phyloP scores from a whole-genome alignment of 768 basidiomycete species.

The Neoboletus brunneissimus region DNA sequence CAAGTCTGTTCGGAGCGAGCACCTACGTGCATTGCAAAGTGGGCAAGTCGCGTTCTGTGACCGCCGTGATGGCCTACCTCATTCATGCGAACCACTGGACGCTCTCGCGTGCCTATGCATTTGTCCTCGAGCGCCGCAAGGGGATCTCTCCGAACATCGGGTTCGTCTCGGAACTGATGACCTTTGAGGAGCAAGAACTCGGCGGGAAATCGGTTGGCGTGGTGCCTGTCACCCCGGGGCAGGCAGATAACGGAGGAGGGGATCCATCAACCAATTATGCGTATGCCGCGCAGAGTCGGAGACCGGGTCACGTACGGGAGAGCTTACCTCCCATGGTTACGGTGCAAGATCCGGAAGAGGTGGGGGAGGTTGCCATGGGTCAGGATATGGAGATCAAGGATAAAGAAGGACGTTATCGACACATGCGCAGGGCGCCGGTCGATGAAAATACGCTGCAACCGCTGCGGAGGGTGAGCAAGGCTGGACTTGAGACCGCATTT shows the following conservation, averaged over 20 bases:
- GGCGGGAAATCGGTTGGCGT: conserved; percentile 47
- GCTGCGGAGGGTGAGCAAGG: conserved; percentile 87
- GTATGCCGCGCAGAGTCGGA: conserved; percentile 46
- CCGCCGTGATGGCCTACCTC: conserved; percentile 95
- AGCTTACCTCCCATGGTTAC: conserved; percentile 45
- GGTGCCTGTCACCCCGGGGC: conserved; percentile 15
- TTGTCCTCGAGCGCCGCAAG: conserved; percentile 88
- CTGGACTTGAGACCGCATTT: conserved; percentile 78
- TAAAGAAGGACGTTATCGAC: conserved; percentile 78
- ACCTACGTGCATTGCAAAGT: conserved; percentile 97
- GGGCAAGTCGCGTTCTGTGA: conserved; percentile 93
- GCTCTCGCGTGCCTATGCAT: conserved; percentile 84
- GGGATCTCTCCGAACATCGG: conserved; percentile 98
- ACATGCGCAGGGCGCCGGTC: conserved; percentile 83
- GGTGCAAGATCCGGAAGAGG: conserved; percentile 28
- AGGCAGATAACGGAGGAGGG: conserved; percentile 16
- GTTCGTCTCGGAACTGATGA: conserved; percentile 96
- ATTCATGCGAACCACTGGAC: conserved; percentile 99
- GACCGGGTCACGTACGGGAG: conserved; percentile 68
- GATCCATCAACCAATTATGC: conserved; percentile 38
- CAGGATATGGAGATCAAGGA: conserved; percentile 92
- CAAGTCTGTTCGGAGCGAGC: conserved; percentile 80
- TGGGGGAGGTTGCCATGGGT: conserved; percentile 44
- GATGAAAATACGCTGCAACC: conserved; percentile 88
- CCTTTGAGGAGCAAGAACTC: conserved; percentile 89